phyloP scores from a whole-genome alignment of 495 filamentous ascomycete genomes.

The Cryomyces minteri region DNA sequence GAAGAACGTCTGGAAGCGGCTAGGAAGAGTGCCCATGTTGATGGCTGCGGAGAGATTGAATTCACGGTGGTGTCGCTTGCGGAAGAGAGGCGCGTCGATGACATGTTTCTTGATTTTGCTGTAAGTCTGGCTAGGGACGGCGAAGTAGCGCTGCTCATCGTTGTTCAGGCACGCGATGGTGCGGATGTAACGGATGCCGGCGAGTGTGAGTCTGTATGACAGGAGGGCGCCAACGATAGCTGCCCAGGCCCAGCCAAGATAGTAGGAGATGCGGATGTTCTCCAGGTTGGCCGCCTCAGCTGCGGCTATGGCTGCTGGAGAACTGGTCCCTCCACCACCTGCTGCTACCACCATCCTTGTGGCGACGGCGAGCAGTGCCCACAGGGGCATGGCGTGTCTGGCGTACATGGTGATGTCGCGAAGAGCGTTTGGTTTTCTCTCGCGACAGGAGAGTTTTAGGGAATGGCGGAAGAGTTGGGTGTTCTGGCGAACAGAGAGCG shows the following conservation, averaged over 20 bases:
- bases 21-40: conserved; percentile 74
- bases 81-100: conserved; percentile 69
- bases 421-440: too few species aligned
- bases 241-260: background rate
- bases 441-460: too few species aligned
- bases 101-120: conserved; percentile 51
- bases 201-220: background rate
- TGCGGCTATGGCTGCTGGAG: too few species aligned
- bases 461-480: too few species aligned
- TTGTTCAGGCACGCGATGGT: conserved; percentile 16
- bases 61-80: conserved; percentile 70
- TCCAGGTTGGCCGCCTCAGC: background rate
- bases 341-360: too few species aligned
- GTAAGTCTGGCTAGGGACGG: conserved; percentile 20
- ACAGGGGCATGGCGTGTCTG: too few species aligned
- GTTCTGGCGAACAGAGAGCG: too few species aligned
- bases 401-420: too few species aligned
- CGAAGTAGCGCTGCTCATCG: conserved; percentile 21
- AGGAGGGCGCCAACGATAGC: background rate
- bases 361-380: too few species aligned
- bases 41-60: conserved; percentile 58
- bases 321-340: too few species aligned
- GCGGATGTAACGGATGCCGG: conserved; percentile 7
- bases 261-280: background rate
- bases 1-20: conserved; percentile 60